phyloP scores from a whole-genome alignment of 768 basidiomycete species.

The Mycena rosella region DNA sequence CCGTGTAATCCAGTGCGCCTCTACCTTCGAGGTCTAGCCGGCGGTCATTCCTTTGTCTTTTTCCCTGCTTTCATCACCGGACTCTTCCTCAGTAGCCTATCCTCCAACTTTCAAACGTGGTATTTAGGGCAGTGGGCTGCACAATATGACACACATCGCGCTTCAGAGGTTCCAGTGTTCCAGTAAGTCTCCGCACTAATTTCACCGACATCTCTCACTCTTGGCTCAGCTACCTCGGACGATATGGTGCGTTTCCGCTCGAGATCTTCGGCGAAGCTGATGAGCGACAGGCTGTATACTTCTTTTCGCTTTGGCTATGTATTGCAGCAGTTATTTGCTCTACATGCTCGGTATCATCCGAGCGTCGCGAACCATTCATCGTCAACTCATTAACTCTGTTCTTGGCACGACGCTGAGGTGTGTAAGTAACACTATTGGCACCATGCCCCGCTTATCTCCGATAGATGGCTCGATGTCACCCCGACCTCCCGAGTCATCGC shows the following conservation, averaged over 20 bases:
- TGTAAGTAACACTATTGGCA: slow-evolving; percentile 10
- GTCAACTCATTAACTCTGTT: slow-evolving; percentile 62
- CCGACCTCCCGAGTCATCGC: slow-evolving; percentile 68
- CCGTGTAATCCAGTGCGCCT: slow-evolving; percentile 43
- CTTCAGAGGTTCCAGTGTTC: slow-evolving; percentile 49
- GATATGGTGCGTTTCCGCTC: slow-evolving; percentile 5
- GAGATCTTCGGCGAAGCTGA: neutral
- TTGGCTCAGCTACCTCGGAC: slow-evolving; percentile 2
- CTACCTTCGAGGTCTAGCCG: slow-evolving; percentile 54
- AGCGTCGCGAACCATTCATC: slow-evolving; percentile 69
- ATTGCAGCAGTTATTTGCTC: slow-evolving; percentile 49
- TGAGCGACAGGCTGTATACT: slow-evolving; percentile 46
- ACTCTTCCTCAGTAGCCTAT: slow-evolving; percentile 42
- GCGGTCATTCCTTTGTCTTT: slow-evolving; percentile 51
- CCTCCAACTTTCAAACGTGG: slow-evolving; percentile 52
- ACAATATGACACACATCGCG: slow-evolving; percentile 50
- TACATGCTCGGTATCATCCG: slow-evolving; percentile 63
- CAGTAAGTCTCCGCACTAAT: slow-evolving; percentile 46
- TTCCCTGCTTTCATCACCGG: slow-evolving; percentile 45
- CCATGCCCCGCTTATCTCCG: neutral
- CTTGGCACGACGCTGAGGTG: slow-evolving; percentile 73
- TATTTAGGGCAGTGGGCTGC: slow-evolving; percentile 58
- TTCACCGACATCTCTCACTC: neutral
- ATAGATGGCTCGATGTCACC: slow-evolving; percentile 64
- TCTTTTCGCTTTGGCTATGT: slow-evolving; percentile 46